phyloP scores from a whole-genome alignment of 768 basidiomycete genomes.

The Asterophora lycoperdoides region DNA sequence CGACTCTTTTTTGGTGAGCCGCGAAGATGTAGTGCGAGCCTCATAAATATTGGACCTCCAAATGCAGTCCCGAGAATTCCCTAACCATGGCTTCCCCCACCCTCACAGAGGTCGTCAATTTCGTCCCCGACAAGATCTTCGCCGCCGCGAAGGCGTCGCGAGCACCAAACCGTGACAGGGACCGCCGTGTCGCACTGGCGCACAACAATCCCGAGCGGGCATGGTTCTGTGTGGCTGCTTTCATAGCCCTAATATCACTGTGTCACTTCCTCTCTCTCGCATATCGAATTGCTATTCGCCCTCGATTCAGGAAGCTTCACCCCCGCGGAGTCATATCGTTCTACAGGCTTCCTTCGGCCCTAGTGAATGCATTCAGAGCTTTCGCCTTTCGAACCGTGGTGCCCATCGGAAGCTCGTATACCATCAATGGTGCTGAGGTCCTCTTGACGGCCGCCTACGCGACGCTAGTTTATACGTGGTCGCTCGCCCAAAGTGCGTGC shows the following conservation, averaged over 20 bases:
- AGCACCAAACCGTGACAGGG: conserved; percentile 6
- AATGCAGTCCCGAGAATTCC: background rate
- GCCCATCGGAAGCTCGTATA: conserved; percentile 25
- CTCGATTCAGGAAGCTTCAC: background rate
- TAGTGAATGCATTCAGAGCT: conserved; percentile 14
- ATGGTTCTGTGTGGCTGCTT: conserved; percentile 17
- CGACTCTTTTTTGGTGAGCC: too few species aligned
- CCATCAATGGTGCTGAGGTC: conserved; percentile 34
- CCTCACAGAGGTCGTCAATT: background rate
- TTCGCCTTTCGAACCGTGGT: conserved; percentile 21
- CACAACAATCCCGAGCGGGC: conserved; percentile 10
- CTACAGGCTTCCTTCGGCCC: conserved; percentile 13
- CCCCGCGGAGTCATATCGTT: background rate
- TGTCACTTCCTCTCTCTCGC: conserved; percentile 5
- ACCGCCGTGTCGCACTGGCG: conserved; percentile 8
- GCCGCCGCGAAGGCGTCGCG: conserved; percentile 3
- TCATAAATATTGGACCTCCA: background rate
- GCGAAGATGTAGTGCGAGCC: background rate
- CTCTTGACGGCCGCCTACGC: conserved; percentile 32
- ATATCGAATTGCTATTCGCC: background rate
- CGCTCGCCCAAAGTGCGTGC: conserved; percentile 34
- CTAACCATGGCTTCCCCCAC: conserved; percentile 1
- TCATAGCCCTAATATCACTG: conserved; percentile 13
- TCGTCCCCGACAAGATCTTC: background rate
- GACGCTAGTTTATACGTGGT: conserved; percentile 27